A percentile compares a stretch with the other conserved stretches of the same genome.
Evolutionary conservation across 116 monocot species (phyloP).

Genomic region (Dioscorea cayenensis): DNA sequence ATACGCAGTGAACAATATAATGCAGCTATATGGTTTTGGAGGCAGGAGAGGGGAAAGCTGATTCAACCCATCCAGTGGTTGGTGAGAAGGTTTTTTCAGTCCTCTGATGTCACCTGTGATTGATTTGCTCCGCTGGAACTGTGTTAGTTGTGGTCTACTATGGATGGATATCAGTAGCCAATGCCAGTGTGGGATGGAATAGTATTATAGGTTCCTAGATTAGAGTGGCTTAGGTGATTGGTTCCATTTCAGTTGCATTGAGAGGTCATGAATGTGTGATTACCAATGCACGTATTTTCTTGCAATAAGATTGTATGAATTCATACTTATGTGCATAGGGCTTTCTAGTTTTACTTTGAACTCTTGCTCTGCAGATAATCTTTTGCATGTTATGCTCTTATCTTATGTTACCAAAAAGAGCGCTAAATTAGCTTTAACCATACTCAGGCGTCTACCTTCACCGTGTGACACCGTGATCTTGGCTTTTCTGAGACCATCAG

Average conservation of each 20-base stretch:
- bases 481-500: background rate
- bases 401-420: too few species aligned
- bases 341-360: too few species aligned
- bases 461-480: background rate
- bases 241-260: too few species aligned
- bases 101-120: conserved; percentile 22
- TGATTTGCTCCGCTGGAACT: conserved; percentile 3
- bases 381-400: too few species aligned
- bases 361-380: too few species aligned
- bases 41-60: conserved; percentile 53
- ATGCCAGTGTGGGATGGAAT: background rate
- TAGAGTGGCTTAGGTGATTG: too few species aligned
- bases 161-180: background rate
- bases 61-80: conserved; percentile 59
- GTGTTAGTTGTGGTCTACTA: background rate
- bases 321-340: too few species aligned
- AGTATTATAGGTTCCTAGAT: background rate
- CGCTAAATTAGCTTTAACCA: too few species aligned
- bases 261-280: too few species aligned
- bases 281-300: too few species aligned
- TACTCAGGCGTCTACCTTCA: too few species aligned
- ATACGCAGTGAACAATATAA: conserved; percentile 85
- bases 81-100: conserved; percentile 22
- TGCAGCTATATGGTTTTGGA: conserved; percentile 81
- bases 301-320: too few species aligned